Conservation (phyloP, 768 basidiomycete species). For the Dendrothele bispora region DNA sequence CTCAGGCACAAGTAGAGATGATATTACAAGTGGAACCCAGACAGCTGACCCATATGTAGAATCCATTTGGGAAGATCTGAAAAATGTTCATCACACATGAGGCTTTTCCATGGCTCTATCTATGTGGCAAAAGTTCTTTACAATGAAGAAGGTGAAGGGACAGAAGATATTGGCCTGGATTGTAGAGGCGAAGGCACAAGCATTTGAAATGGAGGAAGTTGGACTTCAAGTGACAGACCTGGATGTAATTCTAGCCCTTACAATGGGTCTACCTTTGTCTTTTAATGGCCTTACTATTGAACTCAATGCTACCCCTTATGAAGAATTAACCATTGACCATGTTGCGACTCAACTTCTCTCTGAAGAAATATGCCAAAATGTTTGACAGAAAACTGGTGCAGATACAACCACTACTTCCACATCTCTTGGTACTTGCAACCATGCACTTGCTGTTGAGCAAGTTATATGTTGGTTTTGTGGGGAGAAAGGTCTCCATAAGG, state of each 20-base stretch:
- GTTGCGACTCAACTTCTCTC: not conserved
- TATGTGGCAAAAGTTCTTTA: constrained; percentile 8
- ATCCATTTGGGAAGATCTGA: constrained; percentile 9
- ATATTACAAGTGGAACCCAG: constrained; percentile 2
- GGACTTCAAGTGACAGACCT: constrained; percentile 5
- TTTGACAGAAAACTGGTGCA: not conserved
- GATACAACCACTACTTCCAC: not conserved
- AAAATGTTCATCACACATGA: constrained; percentile 2
- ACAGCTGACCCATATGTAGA: constrained; percentile 8
- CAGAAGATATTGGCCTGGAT: constrained; percentile 12
- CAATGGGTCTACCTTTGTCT: constrained; percentile 8
- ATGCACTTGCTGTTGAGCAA: not conserved
- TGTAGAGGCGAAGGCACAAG: constrained; percentile 9
- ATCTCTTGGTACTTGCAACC: too few relatives aligned
- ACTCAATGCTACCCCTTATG: not conserved
- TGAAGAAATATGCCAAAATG: not conserved
- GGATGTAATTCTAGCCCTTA: constrained; percentile 9
- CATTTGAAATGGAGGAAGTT: constrained; percentile 8
- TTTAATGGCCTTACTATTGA: constrained; percentile 2
- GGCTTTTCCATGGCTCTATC: constrained; percentile 8
- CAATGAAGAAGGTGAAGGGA: constrained; percentile 7
- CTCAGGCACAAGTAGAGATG: constrained; percentile 1
- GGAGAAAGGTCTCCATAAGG: too few relatives aligned
- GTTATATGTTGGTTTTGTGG: too few relatives aligned
- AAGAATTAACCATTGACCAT: constrained; percentile 1